These are phyloP conservation scores for Chytriomyces sp. DNA, from an alignment of 192 early-diverging fungal species.

Conservation along the genomic window DNA sequence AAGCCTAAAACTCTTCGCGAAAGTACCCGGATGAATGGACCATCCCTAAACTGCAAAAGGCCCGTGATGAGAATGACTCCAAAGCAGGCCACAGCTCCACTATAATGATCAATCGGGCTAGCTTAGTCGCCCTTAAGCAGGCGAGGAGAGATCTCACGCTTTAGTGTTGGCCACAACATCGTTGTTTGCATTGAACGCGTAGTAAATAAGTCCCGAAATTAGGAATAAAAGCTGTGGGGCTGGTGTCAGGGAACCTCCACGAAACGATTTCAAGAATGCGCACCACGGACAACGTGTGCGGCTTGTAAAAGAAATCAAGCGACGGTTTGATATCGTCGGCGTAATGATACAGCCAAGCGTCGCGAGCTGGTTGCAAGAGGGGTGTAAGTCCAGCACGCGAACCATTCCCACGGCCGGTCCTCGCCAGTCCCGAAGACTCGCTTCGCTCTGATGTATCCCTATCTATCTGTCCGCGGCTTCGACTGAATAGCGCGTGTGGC, in stretches of 20 bases:
- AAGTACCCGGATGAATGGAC: slow-evolving; percentile 81
- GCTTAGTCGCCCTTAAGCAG: not conserved
- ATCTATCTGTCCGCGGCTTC: no score
- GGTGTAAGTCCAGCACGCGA: no score
- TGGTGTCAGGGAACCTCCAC: not conserved
- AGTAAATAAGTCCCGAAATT: slow-evolving; percentile 42
- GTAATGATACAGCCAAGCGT: slow-evolving; percentile 46
- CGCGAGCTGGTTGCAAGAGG: slow-evolving; percentile 18
- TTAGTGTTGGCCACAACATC: slow-evolving; percentile 49
- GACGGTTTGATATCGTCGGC: slow-evolving; percentile 46
- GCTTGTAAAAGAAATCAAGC: slow-evolving; percentile 52
- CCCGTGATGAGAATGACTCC: slow-evolving; percentile 77
- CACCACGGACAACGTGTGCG: slow-evolving; percentile 42
- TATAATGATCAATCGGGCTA: not conserved
- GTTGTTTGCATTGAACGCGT: slow-evolving; percentile 38
- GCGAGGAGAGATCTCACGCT: slow-evolving; percentile 35
- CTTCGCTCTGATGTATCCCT: no score
- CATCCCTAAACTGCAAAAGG: slow-evolving; percentile 88
- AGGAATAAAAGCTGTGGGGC: slow-evolving; percentile 34
- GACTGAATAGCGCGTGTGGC: no score
- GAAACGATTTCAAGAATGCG: not conserved
- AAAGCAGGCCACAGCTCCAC: slow-evolving; percentile 34
- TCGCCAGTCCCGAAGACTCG: no score
- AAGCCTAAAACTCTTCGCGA: not conserved
- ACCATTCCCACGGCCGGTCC: no score